A percentile compares a stretch with the other conserved stretches of the same genome.
Conservation (phyloP, 495 filamentous ascomycete species). For the Trichoderma gamsii region DNA sequence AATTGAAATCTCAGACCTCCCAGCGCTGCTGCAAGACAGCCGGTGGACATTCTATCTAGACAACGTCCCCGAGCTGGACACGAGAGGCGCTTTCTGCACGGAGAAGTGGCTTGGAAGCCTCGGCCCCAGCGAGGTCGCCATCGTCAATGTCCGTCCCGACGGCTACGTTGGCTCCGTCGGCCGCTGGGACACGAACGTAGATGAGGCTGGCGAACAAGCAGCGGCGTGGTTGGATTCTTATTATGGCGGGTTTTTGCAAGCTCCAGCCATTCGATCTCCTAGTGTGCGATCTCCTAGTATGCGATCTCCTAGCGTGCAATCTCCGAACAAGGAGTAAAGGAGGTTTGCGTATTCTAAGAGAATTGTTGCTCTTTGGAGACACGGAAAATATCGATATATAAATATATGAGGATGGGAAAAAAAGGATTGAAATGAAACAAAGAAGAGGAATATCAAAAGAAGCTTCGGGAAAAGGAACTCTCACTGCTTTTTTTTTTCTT, state of each 20-base stretch:
- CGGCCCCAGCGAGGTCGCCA: slow-evolving; percentile 42
- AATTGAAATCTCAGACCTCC: slow-evolving; percentile 58
- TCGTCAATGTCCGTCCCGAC: slow-evolving; percentile 60
- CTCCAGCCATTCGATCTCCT: slow-evolving; percentile 21
- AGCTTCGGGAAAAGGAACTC: neutral
- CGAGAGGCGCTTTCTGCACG: slow-evolving; percentile 44
- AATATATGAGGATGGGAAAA: neutral
- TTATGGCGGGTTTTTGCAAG: slow-evolving; percentile 48
- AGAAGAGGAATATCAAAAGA: neutral
- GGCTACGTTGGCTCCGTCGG: slow-evolving; percentile 59
- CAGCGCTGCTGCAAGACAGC: slow-evolving; percentile 48
- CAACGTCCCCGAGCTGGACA: slow-evolving; percentile 44
- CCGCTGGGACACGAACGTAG: slow-evolving; percentile 43
- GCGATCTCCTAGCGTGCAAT: too few relatives aligned
- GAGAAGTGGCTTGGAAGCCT: slow-evolving; percentile 59
- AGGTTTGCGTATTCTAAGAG: neutral
- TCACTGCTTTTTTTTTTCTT: neutral
- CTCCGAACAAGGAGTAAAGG: neutral
- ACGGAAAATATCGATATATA: neutral
- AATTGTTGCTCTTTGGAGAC: neutral
- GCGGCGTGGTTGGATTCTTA: slow-evolving; percentile 54
- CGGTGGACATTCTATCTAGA: slow-evolving; percentile 68
- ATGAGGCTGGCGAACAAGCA: slow-evolving; percentile 39
- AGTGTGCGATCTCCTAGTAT: too few relatives aligned
- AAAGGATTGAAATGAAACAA: neutral